Conservation (phyloP, 108 stramenopile genomes). For the Cyclostephanos tholiformis region DNA sequence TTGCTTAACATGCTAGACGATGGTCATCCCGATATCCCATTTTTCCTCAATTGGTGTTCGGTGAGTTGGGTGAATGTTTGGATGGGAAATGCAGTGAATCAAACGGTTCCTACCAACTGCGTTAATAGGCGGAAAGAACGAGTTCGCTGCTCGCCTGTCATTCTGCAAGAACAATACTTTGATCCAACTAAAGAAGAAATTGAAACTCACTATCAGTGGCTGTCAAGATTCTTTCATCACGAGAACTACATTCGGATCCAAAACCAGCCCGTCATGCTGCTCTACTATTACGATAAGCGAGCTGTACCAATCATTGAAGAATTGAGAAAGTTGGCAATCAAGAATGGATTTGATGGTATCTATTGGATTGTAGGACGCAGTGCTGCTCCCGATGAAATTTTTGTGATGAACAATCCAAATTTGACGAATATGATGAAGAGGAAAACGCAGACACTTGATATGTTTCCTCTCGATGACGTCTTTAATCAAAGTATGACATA, state of each 20-base stretch:
- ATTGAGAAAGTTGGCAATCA: constrained; percentile 45
- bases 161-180: constrained; percentile 62
- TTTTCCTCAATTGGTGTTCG: constrained; percentile 65
- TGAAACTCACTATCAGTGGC: constrained; percentile 62
- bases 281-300: constrained; percentile 44
- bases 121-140: constrained; percentile 3
- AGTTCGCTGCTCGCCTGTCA: background rate
- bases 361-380: constrained; percentile 46
- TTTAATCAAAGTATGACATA: constrained; percentile 58
- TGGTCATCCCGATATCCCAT: constrained; percentile 65
- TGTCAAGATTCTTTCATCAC: constrained; percentile 65
- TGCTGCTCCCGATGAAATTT: constrained; percentile 13
- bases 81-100: constrained; percentile 54
- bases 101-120: constrained; percentile 34
- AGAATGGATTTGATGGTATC: constrained; percentile 61
- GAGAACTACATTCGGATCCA: constrained; percentile 59
- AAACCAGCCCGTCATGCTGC: constrained; percentile 56
- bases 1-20: constrained; percentile 62
- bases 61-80: constrained; percentile 56
- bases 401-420: background rate
- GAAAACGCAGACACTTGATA: constrained; percentile 1
- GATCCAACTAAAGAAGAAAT: constrained; percentile 36
- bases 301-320: constrained; percentile 38
- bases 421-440: background rate
- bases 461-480: constrained; percentile 6